phyloP scores from a whole-genome alignment of 257 asterid species.

The Solanum bulbocastanum region DNA sequence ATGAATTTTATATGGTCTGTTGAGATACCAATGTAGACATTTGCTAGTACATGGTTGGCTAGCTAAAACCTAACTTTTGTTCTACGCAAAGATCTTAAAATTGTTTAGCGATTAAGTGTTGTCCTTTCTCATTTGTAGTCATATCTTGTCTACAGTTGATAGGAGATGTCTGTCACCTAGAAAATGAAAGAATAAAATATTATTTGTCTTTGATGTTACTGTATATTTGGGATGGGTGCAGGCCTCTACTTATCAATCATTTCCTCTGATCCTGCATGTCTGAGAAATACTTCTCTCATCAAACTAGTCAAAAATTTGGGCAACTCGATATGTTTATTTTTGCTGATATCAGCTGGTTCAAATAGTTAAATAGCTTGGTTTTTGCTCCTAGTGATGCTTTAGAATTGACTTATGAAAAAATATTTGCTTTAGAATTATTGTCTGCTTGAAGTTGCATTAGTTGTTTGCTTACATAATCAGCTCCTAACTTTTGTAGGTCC shows the following conservation, averaged over 20 bases:
- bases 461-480: conserved; percentile 7
- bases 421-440: neutral
- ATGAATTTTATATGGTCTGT: neutral
- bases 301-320: neutral
- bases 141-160: neutral
- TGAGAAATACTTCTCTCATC: neutral
- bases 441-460: conserved; percentile 4
- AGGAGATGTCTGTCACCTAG: neutral
- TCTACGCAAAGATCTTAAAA: neutral
- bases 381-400: neutral
- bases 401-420: neutral
- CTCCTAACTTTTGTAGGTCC: conserved; percentile 24
- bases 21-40: neutral
- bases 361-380: neutral
- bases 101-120: neutral
- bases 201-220: neutral
- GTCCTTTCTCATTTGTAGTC: neutral
- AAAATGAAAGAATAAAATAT: neutral
- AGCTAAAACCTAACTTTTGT: neutral
- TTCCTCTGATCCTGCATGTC: neutral
- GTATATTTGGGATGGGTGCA: neutral
- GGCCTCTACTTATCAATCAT: neutral
- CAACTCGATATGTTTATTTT: neutral
- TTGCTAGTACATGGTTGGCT: neutral
- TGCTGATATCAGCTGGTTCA: neutral